phyloP scores from a whole-genome alignment of 108 stramenopile species.

The Parietichytrium sp. region DNA sequence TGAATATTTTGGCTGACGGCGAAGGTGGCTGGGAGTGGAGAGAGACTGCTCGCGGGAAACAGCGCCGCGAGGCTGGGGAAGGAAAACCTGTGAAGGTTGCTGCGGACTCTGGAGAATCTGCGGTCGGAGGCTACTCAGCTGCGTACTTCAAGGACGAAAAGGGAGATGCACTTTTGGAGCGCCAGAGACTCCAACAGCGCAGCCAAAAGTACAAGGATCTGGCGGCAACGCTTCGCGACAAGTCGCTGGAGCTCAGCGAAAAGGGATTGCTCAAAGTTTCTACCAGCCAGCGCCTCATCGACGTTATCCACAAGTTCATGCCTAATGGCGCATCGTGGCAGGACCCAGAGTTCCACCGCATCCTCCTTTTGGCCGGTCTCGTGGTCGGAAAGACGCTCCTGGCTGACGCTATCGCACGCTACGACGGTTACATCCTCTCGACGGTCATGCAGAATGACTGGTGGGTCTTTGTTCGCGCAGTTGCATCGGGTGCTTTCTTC shows the following conservation, averaged over 20 bases:
- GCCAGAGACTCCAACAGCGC: slow-evolving; percentile 7
- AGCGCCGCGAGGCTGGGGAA: not conserved
- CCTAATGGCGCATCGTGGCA: not conserved
- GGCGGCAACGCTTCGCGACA: not conserved
- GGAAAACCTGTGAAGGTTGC: not conserved
- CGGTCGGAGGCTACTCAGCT: slow-evolving; percentile 31
- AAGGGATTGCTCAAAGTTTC: not conserved
- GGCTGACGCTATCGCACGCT: slow-evolving; percentile 33
- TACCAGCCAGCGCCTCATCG: not conserved
- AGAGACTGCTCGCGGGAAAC: slow-evolving; percentile 25
- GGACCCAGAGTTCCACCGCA: slow-evolving; percentile 8
- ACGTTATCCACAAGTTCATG: not conserved
- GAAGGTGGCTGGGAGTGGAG: slow-evolving; percentile 35
- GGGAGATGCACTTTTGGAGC: slow-evolving; percentile 19
- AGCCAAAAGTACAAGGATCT: not conserved
- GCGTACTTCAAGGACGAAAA: slow-evolving; percentile 20
- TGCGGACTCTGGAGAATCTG: slow-evolving; percentile 22
- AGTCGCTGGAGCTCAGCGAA: not conserved
- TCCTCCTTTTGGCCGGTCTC: slow-evolving; percentile 16
- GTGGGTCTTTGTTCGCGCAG: slow-evolving; percentile 1
- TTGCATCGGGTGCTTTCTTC: not conserved
- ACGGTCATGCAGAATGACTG: slow-evolving; percentile 4
- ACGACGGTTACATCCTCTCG: slow-evolving; percentile 35
- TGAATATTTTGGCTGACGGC: slow-evolving; percentile 31
- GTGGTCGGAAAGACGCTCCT: slow-evolving; percentile 20